phyloP scores from a whole-genome alignment of 345 rosid species.

The Garcia nutans region DNA sequence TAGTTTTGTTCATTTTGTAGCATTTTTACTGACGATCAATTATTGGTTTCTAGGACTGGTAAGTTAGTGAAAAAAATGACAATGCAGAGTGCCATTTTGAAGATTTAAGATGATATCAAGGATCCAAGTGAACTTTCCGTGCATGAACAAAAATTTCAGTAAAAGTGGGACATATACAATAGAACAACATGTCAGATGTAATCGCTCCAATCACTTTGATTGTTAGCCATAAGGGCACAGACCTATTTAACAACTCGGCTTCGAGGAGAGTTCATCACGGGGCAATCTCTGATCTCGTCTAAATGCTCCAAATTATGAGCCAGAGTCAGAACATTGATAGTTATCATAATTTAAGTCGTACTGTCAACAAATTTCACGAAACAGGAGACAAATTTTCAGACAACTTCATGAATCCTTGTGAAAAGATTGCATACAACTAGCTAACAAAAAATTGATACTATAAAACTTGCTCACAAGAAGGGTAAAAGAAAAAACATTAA shows the following conservation, averaged over 20 bases:
- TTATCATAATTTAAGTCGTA: neutral
- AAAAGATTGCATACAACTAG: constrained; percentile 21
- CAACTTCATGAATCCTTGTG: neutral
- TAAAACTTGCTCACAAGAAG: constrained; percentile 11
- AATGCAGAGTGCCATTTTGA: too few species aligned
- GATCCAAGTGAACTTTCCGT: neutral
- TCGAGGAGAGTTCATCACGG: neutral
- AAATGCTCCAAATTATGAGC: too few species aligned
- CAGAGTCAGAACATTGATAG: neutral
- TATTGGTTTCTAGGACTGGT: too few species aligned
- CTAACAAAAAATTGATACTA: constrained; percentile 20
- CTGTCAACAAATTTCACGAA: constrained; percentile 9
- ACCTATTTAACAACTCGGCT: neutral
- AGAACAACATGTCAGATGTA: too few species aligned
- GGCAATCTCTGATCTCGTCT: too few species aligned
- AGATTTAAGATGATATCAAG: too few species aligned
- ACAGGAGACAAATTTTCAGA: neutral
- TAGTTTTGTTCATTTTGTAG: too few species aligned
- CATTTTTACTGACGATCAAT: too few species aligned
- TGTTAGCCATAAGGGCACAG: too few species aligned
- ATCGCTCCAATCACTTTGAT: too few species aligned
- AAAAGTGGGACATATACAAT: too few species aligned
- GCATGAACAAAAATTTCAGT: neutral
- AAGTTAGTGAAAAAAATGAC: too few species aligned
- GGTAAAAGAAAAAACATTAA: neutral